These are phyloP conservation scores for button mushroom (Agaricus bisporus) DNA, from an alignment of 768 basidiomycete species.

Conservation along the genomic window DNA sequence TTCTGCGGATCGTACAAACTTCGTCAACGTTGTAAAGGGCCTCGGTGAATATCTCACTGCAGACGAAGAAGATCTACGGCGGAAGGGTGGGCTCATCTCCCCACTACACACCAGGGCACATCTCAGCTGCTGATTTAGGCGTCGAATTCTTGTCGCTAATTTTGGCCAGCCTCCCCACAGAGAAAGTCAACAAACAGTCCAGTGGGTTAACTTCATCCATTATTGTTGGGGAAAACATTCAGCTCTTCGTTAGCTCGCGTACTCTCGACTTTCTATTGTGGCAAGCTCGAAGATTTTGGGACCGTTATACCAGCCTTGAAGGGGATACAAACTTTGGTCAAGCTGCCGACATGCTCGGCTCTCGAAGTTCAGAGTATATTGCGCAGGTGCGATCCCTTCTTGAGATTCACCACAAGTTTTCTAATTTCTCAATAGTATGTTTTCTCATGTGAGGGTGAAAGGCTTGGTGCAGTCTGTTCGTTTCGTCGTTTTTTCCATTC, in stretches of 20 bases:
- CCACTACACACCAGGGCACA: background rate
- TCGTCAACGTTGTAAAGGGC: constrained; percentile 79
- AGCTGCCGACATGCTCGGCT: constrained; percentile 52
- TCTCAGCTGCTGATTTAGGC: constrained; percentile 40
- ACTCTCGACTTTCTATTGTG: constrained; percentile 75
- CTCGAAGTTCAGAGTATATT: constrained; percentile 7
- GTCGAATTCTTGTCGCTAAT: constrained; percentile 78
- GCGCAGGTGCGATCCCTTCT: background rate
- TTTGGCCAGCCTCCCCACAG: constrained; percentile 51
- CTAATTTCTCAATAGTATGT: constrained; percentile 47
- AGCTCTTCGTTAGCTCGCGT: constrained; percentile 57
- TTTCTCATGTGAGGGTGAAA: constrained; percentile 75
- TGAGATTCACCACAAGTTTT: background rate
- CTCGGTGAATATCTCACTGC: constrained; percentile 86
- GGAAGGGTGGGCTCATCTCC: constrained; percentile 53
- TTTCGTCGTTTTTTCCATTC: constrained; percentile 71
- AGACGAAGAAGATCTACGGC: constrained; percentile 71
- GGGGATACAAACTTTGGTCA: constrained; percentile 64
- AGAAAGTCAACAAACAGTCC: constrained; percentile 71
- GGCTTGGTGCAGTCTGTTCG: constrained; percentile 77
- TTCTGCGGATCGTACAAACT: constrained; percentile 46
- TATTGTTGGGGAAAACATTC: background rate
- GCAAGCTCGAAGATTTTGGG: constrained; percentile 82
- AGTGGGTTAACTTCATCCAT: constrained; percentile 41
- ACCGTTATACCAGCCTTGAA: constrained; percentile 77